A percentile compares a stretch with the other conserved stretches of the same genome.
phyloP scores from a whole-genome alignment of 2,329 filamentous ascomycete species.

The Calonectria pteridis region DNA sequence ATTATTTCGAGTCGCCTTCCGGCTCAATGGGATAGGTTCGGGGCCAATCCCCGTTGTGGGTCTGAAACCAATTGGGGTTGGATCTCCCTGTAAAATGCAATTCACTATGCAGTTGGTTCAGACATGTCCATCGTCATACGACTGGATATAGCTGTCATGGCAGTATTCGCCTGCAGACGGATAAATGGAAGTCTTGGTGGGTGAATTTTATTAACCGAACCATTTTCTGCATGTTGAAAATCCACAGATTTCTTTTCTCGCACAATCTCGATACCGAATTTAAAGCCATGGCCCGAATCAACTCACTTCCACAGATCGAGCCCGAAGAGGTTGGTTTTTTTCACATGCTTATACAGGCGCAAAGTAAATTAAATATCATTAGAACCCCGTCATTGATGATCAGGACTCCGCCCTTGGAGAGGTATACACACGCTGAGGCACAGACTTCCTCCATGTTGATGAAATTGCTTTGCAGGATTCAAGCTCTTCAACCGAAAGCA shows the following conservation, averaged over 20 bases:
- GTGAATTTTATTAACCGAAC: background rate
- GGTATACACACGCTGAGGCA: background rate
- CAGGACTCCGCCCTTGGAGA: background rate
- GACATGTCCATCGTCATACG: background rate
- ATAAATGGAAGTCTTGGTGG: background rate
- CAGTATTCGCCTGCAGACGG: background rate
- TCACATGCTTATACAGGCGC: background rate
- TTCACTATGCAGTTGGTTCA: background rate
- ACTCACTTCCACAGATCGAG: background rate
- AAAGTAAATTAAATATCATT: background rate
- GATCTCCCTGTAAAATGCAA: background rate
- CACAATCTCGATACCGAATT: background rate
- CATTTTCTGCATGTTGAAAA: background rate
- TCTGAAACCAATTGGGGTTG: background rate
- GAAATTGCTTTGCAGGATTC: background rate
- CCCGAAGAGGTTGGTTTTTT: background rate
- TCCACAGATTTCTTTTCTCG: background rate
- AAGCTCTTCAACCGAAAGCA: background rate
- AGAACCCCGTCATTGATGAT: background rate
- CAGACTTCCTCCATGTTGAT: background rate
- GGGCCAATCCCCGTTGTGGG: background rate
- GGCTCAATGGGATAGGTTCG: background rate
- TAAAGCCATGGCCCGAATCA: background rate
- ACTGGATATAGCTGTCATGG: background rate
- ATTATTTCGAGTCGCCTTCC: background rate